A percentile compares a stretch with the other conserved stretches of the same genome.
Conservation (phyloP, 2,329 filamentous ascomycete species). For the Aspergillus sp. region DNA sequence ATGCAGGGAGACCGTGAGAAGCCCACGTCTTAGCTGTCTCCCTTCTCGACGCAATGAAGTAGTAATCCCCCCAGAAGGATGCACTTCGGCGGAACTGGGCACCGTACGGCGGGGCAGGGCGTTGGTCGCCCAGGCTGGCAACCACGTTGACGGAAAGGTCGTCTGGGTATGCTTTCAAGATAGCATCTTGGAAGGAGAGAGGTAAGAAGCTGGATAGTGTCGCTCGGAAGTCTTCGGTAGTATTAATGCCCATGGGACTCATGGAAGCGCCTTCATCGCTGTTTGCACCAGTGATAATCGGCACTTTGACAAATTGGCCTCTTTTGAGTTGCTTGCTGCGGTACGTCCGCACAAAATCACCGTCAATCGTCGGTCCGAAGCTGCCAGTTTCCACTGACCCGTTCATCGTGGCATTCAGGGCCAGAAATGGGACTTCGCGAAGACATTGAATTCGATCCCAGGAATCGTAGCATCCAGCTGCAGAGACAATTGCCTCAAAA, state of each 20-base stretch:
- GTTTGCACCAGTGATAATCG: constrained; percentile 19
- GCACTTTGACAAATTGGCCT: constrained; percentile 13
- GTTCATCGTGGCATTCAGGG: constrained; percentile 14
- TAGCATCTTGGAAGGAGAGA: not conserved
- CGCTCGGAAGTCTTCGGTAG: constrained; percentile 1
- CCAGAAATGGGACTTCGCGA: constrained; percentile 4
- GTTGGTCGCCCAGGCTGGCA: constrained; percentile 1
- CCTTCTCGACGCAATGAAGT: constrained; percentile 19
- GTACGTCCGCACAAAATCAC: constrained; percentile 5
- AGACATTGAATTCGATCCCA: constrained; percentile 15
- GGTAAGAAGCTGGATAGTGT: constrained; percentile 1
- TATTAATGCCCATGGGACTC: constrained; percentile 1
- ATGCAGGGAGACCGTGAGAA: constrained; percentile 8
- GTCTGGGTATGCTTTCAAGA: constrained; percentile 8
- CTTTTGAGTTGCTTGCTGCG: not conserved
- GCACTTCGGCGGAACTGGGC: constrained; percentile 17
- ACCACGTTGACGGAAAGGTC: constrained; percentile 4
- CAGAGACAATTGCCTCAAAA: not conserved
- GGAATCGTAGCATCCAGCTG: constrained; percentile 5
- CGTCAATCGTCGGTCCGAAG: constrained; percentile 18
- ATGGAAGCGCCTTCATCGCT: constrained; percentile 15
- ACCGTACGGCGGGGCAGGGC: constrained; percentile 16
- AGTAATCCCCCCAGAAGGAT: constrained; percentile 19
- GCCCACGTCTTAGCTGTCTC: constrained; percentile 19
- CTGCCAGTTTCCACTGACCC: not conserved